Base-by-base conservation (phyloP, 495 filamentous ascomycete genomes). In the Penicillium steckii region DNA sequence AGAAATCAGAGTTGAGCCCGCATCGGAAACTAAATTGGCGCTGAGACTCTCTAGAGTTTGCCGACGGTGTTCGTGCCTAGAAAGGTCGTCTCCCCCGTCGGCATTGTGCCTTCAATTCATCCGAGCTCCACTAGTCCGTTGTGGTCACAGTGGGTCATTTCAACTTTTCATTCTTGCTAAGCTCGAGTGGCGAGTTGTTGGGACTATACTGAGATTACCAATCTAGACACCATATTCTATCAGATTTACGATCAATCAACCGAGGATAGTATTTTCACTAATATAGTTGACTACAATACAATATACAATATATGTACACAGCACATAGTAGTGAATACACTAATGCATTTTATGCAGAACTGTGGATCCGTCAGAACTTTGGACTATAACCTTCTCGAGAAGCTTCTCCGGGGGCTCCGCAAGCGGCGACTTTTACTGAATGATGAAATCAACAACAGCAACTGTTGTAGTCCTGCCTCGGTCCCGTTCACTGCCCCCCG, bases 21-120 rank as follows among this genome's bases (percentile, higher is more conserved):
- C n/a, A n/a, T n/a, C n/a, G n/a, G n/a, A n/a, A n/a, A 41, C 21
- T 40, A 15, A 23, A 21, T 40, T 19, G 38, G 33, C n/a, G 38
- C 38, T 38, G 38, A 19, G 21, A 41, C n/a, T 41, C 42, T 19
- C 8, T 37, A 5, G 26, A 27, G 4, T 10, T 27, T 29, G 38
- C 17, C 19, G 29, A 41, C 63, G 67, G 69, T 59, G 35, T 22
- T 65, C 55, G 47, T 69, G 45, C 69, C 69, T 33, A 63, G 59
- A 67, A 59, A 57, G 47, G 50, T 17, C 25, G 9, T 46, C 44
- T 49, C 35, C 65, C 63, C 65, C 63, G 65, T 60, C 59, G 59
- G 62, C 19, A 29, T 57, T 48, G 18, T 13, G 41, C 32, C 27
- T 53, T 60, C 40, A 54, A 45, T 60, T 56, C 48, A 32, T 52